These are phyloP conservation scores for Trichosanthes truncata DNA, from an alignment of 306 rosid genomes.

Conservation along the genomic window DNA sequence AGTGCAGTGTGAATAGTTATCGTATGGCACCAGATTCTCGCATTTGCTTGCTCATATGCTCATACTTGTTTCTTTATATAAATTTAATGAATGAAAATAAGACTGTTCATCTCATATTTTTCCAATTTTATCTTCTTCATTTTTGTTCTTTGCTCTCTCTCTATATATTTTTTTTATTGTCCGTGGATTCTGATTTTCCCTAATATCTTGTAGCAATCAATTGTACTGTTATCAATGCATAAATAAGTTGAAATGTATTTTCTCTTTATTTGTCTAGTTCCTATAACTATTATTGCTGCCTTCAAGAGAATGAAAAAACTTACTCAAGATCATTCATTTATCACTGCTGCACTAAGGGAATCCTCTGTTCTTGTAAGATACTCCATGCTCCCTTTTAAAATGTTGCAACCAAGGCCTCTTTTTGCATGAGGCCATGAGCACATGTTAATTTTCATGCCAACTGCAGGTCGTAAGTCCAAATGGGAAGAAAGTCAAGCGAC, in stretches of 20 bases:
- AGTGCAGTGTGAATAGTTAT: background rate
- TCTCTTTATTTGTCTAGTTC: slow-evolving; percentile 50
- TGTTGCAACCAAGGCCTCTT: slow-evolving; percentile 12
- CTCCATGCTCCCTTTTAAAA: slow-evolving; percentile 11
- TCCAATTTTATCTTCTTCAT: background rate
- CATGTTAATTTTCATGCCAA: slow-evolving; percentile 4
- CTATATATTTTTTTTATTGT: background rate
- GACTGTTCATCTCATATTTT: background rate
- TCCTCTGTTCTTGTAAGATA: slow-evolving; percentile 67
- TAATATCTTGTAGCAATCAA: background rate
- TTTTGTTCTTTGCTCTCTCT: background rate
- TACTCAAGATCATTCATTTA: slow-evolving; percentile 34
- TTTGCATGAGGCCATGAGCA: slow-evolving; percentile 11
- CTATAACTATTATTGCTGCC: slow-evolving; percentile 58
- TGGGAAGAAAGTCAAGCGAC: slow-evolving; percentile 79
- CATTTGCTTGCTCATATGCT: background rate
- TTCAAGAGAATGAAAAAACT: slow-evolving; percentile 83
- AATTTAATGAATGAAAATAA: background rate
- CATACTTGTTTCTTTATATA: background rate
- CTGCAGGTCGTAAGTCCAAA: slow-evolving; percentile 70
- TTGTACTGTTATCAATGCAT: background rate
- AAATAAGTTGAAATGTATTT: background rate
- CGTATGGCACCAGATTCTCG: background rate
- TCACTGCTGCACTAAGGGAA: slow-evolving; percentile 65
- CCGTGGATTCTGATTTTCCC: background rate